Conservation (phyloP, 2,329 filamentous ascomycete genomes). For the Ceratocystis eucalypticola region DNA sequence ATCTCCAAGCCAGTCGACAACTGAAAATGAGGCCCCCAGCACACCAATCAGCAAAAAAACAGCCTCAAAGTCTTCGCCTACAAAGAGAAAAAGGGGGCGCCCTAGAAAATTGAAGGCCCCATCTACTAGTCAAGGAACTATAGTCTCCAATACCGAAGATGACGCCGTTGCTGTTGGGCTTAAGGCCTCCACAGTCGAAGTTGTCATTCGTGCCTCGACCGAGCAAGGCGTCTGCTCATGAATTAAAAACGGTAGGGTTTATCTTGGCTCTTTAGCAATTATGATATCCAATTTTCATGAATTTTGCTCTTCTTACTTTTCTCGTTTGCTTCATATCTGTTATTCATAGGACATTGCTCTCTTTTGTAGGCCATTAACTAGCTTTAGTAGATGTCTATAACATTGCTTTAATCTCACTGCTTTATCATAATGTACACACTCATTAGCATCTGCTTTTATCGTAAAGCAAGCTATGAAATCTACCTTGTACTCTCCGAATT, state of each 20-base stretch:
- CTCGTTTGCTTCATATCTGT: neutral
- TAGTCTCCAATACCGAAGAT: neutral
- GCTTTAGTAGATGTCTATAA: neutral
- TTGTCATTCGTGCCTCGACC: neutral
- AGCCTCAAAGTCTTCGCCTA: constrained; percentile 16
- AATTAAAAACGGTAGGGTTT: neutral
- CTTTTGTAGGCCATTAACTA: neutral
- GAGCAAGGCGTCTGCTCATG: neutral
- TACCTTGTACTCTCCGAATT: too few relatives aligned
- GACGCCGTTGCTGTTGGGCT: neutral
- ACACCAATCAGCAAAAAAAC: constrained; percentile 19
- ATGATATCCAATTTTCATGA: neutral
- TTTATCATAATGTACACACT: neutral
- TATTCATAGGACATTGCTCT: neutral
- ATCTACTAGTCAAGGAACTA: constrained; percentile 9
- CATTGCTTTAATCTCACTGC: neutral
- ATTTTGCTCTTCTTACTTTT: neutral
- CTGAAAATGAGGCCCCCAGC: constrained; percentile 20
- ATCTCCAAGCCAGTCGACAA: constrained; percentile 24
- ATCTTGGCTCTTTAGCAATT: neutral
- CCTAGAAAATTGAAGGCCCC: constrained; percentile 16
- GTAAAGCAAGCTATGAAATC: neutral
- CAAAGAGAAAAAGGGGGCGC: constrained; percentile 17
- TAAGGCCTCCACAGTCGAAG: neutral
- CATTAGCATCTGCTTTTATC: neutral